Percentiles rank a stretch among this genome's conserved stretches.
Conservation (phyloP, 768 basidiomycete genomes). For the Favolaschia claudopus region DNA sequence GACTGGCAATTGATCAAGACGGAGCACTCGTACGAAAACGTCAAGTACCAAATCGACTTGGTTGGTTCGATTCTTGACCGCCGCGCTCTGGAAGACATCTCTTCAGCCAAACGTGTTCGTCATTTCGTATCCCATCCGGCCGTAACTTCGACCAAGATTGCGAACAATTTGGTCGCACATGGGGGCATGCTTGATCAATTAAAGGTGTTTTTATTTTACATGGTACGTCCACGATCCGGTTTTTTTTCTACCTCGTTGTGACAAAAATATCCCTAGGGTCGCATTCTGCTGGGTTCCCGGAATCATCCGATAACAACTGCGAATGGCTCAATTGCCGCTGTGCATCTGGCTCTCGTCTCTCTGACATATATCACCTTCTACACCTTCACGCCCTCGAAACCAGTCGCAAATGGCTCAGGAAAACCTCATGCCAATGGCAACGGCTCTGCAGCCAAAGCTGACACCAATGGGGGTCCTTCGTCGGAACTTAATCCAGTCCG, state of each 20-base stretch:
- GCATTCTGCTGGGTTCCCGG: constrained; percentile 65
- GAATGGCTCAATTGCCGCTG: constrained; percentile 72
- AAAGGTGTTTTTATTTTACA: constrained; percentile 66
- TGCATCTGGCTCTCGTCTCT: constrained; percentile 72
- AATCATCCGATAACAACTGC: constrained; percentile 68
- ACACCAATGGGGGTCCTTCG: constrained; percentile 5
- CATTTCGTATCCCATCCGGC: constrained; percentile 78
- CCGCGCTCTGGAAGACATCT: constrained; percentile 39
- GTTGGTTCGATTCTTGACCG: constrained; percentile 63
- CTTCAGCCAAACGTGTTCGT: constrained; percentile 43
- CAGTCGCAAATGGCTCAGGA: constrained; percentile 21
- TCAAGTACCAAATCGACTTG: constrained; percentile 83
- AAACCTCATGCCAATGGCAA: background rate
- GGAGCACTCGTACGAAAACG: constrained; percentile 68
- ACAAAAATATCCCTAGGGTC: constrained; percentile 56
- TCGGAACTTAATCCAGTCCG: constrained; percentile 44
- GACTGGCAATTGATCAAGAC: constrained; percentile 79
- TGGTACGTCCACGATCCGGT: constrained; percentile 52
- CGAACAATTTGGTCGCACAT: constrained; percentile 46
- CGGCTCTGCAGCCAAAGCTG: constrained; percentile 17
- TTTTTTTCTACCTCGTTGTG: constrained; percentile 5
- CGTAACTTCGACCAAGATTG: constrained; percentile 71
- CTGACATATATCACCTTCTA: constrained; percentile 54
- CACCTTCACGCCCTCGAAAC: constrained; percentile 14
- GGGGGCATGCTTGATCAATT: constrained; percentile 51